Evolutionary conservation across 192 early-diverging fungal species (phyloP), one percentile per base, ranked within the genome.

Genomic region (Backusella mclennaniae): DNA sequence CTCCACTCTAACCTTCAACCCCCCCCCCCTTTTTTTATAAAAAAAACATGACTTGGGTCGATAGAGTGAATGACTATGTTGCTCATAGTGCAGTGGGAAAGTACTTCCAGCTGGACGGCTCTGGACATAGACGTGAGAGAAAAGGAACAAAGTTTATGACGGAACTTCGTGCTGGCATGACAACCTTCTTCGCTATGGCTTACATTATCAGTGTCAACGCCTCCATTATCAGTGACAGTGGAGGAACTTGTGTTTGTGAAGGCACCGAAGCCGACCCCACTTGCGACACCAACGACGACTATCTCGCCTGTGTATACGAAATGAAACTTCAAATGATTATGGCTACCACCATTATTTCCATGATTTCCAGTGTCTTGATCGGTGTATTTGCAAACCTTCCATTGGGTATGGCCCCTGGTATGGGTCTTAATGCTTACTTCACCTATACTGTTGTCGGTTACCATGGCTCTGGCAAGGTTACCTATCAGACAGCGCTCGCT

Each of bases 371-470:
- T 39, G 76, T 89, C n/a, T 80, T 90, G n/a, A 92, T 93, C 84
- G 90, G 91, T 59, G 42, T 87, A 6, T 80, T 91, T 21, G 91
- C 94, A 6, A 95, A 95, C 73, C 81, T 94, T 76, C 94, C 94
- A 1, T 82, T 95, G 75, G 92, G 91, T 19, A 79, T 95, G 81
- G 94, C 94, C 12, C 94, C 94, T 21, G 93, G 85, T 74, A 90
- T 95, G 90, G 94, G 94, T 9, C 82, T 94, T 23, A 95, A 92
- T 69, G 92, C 93, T 31, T 95, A 94, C 77, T 95, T 95, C 79
- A 90, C 93, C 8, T 95, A 93, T 77, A 93, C 91, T 0, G 93
- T 95, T 11, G 93, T 95, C 19, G 93, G 92, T 9, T 93, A 89
- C 83, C 92, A 90, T 70, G 93, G 93, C 2, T 87, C 87, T n/a